Base-by-base conservation (phyloP, 306 rosid genomes). In the Lathyrus oleraceus region DNA sequence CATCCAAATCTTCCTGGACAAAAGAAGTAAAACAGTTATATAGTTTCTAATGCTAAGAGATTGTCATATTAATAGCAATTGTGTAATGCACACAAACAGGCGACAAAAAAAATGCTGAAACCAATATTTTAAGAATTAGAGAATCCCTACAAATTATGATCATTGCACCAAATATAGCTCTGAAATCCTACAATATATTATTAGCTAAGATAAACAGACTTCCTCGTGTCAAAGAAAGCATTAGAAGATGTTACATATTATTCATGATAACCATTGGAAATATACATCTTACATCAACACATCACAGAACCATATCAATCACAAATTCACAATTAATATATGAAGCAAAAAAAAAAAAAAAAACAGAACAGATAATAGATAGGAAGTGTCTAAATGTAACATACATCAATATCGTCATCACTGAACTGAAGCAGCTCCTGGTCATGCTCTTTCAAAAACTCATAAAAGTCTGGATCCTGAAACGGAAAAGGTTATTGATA, bases 401-500 rank as follows among this genome's bases (percentile, higher is more conserved):
- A 72, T 48, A 84, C 98, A 59, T 87, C 88, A 65, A 70, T 48
- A 65, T 85, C 92, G 39, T 84, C 94, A 38, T 88, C 97, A 14
- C 72, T 57, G 84, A 90, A 93, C 20, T 87, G 87, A 44, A 93
- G 92, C 82, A 93, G 90, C 62, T 85, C 90, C 78, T 84, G 23
- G 78, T 90, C 97, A 59, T 88, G 89, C 82, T 90, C 88, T 73
- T 81, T 83, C 87, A 90, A 80, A 76, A 78, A 93, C 78, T 87
- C 89, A 1, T 65, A 93, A 74, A 93, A 90, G 67, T 90, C 97
- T 8, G 92, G 97, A 42, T 93, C 98, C 98, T 93, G 87, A 16
- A 36, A 79, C 16, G 51, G 71, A 75, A 74, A 71, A 75, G 67
- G 36, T 30, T 30, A 30, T 6, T 62, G 78, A 32, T 58, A 79